Evolutionary conservation across 1,284 basidiomycete species (phyloP), one percentile per base, ranked within the genome.

Genomic region (Irpex sp.): DNA sequence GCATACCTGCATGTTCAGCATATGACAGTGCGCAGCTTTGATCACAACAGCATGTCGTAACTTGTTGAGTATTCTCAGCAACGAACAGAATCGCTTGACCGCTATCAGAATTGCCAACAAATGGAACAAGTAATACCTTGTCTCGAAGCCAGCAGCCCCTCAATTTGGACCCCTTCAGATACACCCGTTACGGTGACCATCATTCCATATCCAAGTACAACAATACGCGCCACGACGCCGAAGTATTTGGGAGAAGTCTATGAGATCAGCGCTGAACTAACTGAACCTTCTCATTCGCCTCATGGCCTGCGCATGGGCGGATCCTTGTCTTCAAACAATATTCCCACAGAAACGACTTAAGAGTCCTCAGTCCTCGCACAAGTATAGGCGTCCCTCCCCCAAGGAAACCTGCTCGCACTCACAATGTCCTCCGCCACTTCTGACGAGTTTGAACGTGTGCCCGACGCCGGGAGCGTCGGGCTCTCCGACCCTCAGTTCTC

Each of bases 401-500:
- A 9, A 43, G 3, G 26, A 9, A 43, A 43, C 39, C 39, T 43
- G 11, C 39, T 43, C 39, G 26, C 26, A 26, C 15, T 0, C 39
- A 43, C 5, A 3, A 51, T 26, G 49, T 17, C 17, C 21, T 55
- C 53, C 51, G 54, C 56, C 17, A 6, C 17, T 2, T 61, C 54
- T 4, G 62, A 58, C 8, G n/a, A n/a, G 3, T 50, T 37, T 19
- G 31, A 37, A 15, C 43, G 33, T 7, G 26, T 49, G 3, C 21
- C 58, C 9, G 35, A 54, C 26, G 31, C 54, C 15, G 51, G 39
- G 11, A 43, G 50, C 0, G 75, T 84, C 17, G 84, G 83, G 1
- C 76, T 85, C 0, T 78, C 82, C 0, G 76, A 80, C 61, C 72
- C 77, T 0, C 59, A 70, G 8, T 67, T 78, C 6, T 73, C 76